Conservation (phyloP, 495 filamentous ascomycete species). For the Xylaria nigripes region DNA sequence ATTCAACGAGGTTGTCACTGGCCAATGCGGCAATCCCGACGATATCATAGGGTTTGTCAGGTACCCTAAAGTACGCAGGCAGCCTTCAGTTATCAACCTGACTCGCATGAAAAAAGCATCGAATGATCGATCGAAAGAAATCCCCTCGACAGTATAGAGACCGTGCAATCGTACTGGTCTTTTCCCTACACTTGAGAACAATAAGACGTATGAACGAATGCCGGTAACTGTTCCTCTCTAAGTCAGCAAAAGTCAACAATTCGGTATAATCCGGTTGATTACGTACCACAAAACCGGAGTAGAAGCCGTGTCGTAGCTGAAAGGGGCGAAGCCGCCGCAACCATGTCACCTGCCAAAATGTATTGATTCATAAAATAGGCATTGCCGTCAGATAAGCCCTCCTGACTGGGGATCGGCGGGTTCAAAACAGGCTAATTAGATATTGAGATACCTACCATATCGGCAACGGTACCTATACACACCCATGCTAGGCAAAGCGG, state of each 20-base stretch:
- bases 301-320: neutral
- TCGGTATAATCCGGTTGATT: slow-evolving; percentile 3
- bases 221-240: neutral
- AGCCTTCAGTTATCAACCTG: no score
- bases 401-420: neutral
- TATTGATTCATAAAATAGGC: neutral
- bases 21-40: no score
- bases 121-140: no score
- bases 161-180: no score
- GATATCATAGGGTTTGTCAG: neutral
- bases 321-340: neutral
- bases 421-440: neutral
- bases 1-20: no score
- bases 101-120: no score
- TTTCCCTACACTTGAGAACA: neutral
- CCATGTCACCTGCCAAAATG: neutral
- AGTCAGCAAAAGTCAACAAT: neutral
- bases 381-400: neutral
- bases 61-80: no score
- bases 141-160: no score
- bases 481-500: slow-evolving; percentile 4
- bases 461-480: neutral
- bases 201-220: neutral
- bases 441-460: neutral
- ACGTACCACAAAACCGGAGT: slow-evolving; percentile 2